Evolutionary conservation across 2,329 filamentous ascomycete species (phyloP).

Genomic region (Teratosphaeria zuluensis): DNA sequence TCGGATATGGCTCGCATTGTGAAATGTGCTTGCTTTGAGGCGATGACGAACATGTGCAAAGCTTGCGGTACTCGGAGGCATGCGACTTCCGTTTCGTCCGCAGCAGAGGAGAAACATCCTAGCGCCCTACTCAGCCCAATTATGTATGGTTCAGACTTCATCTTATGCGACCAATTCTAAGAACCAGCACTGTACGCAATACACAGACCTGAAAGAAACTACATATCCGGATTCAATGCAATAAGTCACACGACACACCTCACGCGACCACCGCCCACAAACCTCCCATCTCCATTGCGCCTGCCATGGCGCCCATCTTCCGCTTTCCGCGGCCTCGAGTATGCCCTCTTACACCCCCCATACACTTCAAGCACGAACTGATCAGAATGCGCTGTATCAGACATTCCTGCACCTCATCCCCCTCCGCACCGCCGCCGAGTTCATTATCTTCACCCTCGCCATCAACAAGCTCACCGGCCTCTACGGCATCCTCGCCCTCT

Average conservation of each 20-base stretch:
- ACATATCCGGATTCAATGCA: neutral
- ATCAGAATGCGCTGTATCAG: slow-evolving; percentile 35
- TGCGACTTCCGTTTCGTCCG: neutral
- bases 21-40: neutral
- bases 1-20: neutral
- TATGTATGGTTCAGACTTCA: too few relatives aligned
- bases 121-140: too few relatives aligned
- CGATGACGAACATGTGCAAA: neutral
- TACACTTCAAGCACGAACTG: neutral
- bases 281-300: neutral
- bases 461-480: slow-evolving; percentile 90
- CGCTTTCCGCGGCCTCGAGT: neutral
- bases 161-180: too few relatives aligned
- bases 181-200: too few relatives aligned
- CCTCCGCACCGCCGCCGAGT: slow-evolving; percentile 74
- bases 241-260: neutral
- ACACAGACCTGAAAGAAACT: too few relatives aligned
- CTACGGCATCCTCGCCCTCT: slow-evolving; percentile 78
- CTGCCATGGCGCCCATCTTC: neutral
- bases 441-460: slow-evolving; percentile 72
- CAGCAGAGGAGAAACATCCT: neutral
- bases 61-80: neutral
- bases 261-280: neutral
- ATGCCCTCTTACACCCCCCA: neutral
- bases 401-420: slow-evolving; percentile 78